phyloP scores from a whole-genome alignment of 768 basidiomycete genomes.

The Lentinula aciculospora region DNA sequence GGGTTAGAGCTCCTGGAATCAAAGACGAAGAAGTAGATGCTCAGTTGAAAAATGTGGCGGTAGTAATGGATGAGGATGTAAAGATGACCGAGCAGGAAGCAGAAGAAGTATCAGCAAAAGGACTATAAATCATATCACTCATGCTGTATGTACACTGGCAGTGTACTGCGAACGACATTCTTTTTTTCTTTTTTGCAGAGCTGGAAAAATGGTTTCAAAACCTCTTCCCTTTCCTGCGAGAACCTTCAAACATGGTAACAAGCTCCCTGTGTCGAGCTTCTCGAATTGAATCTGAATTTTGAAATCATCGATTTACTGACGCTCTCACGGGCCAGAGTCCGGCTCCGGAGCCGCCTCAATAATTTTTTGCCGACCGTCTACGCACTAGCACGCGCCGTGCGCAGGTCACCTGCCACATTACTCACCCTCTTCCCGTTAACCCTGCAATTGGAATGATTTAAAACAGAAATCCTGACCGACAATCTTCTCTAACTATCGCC shows the following conservation, averaged over 20 bases:
- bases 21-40: conserved; percentile 26
- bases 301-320: no score
- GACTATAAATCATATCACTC: neutral
- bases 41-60: conserved; percentile 25
- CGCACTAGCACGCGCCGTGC: no score
- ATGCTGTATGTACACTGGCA: neutral
- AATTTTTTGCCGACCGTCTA: no score
- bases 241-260: no score
- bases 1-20: conserved; percentile 34
- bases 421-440: neutral
- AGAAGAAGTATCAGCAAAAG: neutral
- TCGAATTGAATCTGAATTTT: no score
- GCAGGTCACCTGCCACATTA: neutral
- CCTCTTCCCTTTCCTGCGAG: no score
- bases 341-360: no score
- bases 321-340: no score
- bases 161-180: neutral
- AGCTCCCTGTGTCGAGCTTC: no score
- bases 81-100: conserved; percentile 14
- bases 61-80: conserved; percentile 12
- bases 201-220: no score
- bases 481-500: neutral
- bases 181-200: no score
- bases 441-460: neutral
- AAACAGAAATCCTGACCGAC: neutral